A percentile compares a stretch with the other conserved stretches of the same genome.
Conservation (phyloP, 2,329 filamentous ascomycete genomes). For the Paecilomyces dactylethromorphus region DNA sequence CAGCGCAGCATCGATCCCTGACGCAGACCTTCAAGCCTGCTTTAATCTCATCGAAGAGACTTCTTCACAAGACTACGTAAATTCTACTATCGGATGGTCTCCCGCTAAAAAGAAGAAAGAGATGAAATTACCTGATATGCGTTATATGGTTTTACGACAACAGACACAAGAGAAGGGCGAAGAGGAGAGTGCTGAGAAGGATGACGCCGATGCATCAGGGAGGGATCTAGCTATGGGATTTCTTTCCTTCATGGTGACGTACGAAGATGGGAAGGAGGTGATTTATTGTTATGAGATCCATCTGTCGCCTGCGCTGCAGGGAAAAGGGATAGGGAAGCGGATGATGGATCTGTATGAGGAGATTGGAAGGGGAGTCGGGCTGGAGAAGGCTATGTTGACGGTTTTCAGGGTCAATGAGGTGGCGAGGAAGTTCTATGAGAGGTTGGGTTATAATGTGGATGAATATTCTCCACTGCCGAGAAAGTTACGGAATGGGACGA, state of each 20-base stretch:
- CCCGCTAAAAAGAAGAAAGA: constrained; percentile 47
- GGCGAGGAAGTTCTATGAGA: constrained; percentile 45
- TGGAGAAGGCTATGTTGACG: constrained; percentile 55
- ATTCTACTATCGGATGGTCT: constrained; percentile 50
- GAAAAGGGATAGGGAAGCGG: constrained; percentile 45
- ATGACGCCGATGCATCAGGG: neutral
- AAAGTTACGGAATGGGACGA: constrained; percentile 42
- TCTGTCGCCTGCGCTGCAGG: constrained; percentile 37
- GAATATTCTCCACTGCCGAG: constrained; percentile 46
- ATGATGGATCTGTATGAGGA: constrained; percentile 45
- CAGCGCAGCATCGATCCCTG: constrained; percentile 29
- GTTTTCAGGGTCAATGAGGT: constrained; percentile 48
- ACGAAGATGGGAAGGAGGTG: constrained; percentile 50
- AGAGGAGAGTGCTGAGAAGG: neutral
- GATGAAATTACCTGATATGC: constrained; percentile 54
- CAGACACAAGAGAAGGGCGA: neutral
- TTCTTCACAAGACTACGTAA: constrained; percentile 46
- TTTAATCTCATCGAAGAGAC: constrained; percentile 49
- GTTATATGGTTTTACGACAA: constrained; percentile 46
- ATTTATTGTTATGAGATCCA: constrained; percentile 62
- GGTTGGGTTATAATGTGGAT: constrained; percentile 46
- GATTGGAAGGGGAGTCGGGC: constrained; percentile 39
- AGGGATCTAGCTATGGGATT: constrained; percentile 31
- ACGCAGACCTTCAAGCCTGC: constrained; percentile 42
- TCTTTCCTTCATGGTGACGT: constrained; percentile 51